Evolutionary conservation across 345 rosid species (phyloP).

Genomic region (Eucalyptus globulus): DNA sequence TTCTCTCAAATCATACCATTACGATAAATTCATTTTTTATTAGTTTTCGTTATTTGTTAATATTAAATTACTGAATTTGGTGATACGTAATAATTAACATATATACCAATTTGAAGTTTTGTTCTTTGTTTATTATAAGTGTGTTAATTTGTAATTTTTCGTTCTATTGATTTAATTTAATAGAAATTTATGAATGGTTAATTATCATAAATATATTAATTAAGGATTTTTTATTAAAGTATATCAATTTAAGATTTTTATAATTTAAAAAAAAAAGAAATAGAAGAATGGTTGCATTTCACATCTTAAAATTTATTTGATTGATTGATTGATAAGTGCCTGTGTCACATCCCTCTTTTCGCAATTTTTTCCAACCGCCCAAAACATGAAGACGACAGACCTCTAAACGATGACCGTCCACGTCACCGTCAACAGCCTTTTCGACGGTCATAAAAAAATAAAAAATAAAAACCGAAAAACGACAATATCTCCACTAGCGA

Average conservation of each 20-base stretch:
- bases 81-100: accelerated
- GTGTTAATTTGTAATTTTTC: too few species aligned
- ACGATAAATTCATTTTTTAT: accelerated
- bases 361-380: neutral
- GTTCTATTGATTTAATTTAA: too few species aligned
- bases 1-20: accelerated
- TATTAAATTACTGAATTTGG: accelerated
- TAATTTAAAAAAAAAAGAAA: too few species aligned
- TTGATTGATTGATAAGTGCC: neutral
- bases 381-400: neutral
- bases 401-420: neutral
- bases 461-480: too few species aligned
- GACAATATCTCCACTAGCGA: neutral
- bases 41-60: accelerated
- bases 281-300: neutral
- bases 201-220: too few species aligned
- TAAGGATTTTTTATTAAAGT: too few species aligned
- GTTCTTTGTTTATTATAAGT: accelerated
- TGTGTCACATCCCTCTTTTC: neutral
- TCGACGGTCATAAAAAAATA: neutral
- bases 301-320: neutral
- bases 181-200: too few species aligned
- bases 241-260: too few species aligned
- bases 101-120: accelerated
- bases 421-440: neutral